A percentile compares a stretch with the other conserved stretches of the same genome.
These are phyloP conservation scores for Diphasiastrum complanatum DNA, from an alignment of 83 land plant genomes.

Conservation along the genomic window DNA sequence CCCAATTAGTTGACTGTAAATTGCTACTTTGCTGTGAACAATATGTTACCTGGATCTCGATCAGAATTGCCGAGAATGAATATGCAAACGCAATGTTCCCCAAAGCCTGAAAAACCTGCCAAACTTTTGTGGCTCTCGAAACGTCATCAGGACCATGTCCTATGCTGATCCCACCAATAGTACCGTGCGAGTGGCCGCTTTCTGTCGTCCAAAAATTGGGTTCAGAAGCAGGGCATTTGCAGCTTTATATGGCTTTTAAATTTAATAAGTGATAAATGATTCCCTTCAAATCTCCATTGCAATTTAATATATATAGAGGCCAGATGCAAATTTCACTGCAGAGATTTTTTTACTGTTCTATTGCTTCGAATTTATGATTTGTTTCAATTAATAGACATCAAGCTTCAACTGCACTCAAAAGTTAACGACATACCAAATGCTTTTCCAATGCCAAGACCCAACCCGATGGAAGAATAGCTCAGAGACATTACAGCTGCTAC, in stretches of 20 bases:
- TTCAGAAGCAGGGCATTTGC: neutral
- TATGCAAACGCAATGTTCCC: conserved; percentile 66
- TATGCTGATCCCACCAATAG: conserved; percentile 17
- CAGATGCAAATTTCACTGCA: too few relatives aligned
- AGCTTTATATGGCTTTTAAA: neutral
- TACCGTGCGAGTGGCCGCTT: conserved; percentile 20
- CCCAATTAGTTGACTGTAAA: neutral
- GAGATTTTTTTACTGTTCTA: too few relatives aligned
- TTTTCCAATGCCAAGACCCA: too few relatives aligned
- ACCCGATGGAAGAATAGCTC: too few relatives aligned
- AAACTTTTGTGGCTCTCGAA: conserved; percentile 17
- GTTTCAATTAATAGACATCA: too few relatives aligned
- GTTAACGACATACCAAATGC: too few relatives aligned
- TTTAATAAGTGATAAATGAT: neutral
- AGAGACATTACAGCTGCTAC: too few relatives aligned
- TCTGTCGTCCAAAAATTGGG: neutral
- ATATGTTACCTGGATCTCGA: conserved; percentile 49
- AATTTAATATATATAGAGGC: too few relatives aligned
- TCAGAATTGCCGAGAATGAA: conserved; percentile 43
- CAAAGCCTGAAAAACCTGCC: conserved; percentile 45
- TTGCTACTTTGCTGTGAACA: neutral
- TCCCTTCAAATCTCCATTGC: too few relatives aligned
- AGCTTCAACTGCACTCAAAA: too few relatives aligned
- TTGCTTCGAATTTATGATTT: too few relatives aligned
- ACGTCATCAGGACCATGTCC: conserved; percentile 12